Percentiles rank a stretch among this genome's conserved stretches.
phyloP scores from a whole-genome alignment of 1,139 yeast species.

The Hyphopichia buzzinii region DNA sequence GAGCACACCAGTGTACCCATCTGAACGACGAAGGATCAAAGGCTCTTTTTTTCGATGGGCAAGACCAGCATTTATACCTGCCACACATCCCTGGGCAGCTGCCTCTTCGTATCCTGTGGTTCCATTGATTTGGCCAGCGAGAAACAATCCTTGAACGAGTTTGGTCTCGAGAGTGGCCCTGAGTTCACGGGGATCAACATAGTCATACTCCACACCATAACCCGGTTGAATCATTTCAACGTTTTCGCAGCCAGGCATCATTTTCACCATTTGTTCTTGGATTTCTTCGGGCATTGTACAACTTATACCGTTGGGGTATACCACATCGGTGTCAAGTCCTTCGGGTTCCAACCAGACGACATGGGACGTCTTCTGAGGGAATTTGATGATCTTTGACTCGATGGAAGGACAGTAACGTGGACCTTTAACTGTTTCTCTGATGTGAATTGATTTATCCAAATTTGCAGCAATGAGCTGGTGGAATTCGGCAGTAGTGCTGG shows the following conservation, averaged over 20 bases:
- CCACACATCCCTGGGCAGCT: constrained; percentile 92
- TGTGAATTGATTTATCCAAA: constrained; percentile 81
- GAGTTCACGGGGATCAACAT: constrained; percentile 89
- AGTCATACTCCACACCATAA: constrained; percentile 97
- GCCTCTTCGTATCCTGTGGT: constrained; percentile 99
- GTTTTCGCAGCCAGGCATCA: constrained; percentile 88
- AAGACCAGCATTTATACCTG: constrained; percentile 91
- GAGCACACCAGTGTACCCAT: constrained; percentile 88
- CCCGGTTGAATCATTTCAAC: constrained; percentile 91
- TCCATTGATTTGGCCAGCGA: constrained; percentile 98
- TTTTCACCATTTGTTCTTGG: constrained; percentile 66
- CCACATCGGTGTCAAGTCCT: constrained; percentile 78
- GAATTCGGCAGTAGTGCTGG: constrained; percentile 72
- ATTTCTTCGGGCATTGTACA: constrained; percentile 96
- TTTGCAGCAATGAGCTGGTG: constrained; percentile 70
- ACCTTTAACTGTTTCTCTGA: constrained; percentile 90
- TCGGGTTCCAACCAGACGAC: constrained; percentile 96
- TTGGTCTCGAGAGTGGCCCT: constrained; percentile 79
- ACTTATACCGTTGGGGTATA: constrained; percentile 95
- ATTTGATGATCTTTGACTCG: constrained; percentile 83
- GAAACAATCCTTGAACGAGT: constrained; percentile 68
- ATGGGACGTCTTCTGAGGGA: constrained; percentile 73
- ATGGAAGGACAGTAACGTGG: constrained; percentile 98
- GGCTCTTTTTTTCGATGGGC: constrained; percentile 39
- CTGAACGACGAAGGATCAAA: constrained; percentile 64